A percentile compares a stretch with the other conserved stretches of the same genome.
Evolutionary conservation across 108 stramenopile species (phyloP).

Genomic region (Cyclotella cryptica): DNA sequence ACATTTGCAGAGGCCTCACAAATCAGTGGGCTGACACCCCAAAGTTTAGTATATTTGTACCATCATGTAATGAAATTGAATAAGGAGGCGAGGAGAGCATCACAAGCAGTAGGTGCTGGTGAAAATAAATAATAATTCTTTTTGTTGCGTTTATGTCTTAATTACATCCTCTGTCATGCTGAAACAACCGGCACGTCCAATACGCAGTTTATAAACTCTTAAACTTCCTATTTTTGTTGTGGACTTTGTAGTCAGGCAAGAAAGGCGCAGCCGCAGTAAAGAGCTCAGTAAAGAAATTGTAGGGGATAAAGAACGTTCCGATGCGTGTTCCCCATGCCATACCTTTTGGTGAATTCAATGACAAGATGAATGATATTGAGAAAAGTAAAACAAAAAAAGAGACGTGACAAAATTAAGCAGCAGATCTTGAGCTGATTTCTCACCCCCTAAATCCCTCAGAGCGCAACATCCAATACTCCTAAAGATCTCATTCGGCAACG

Average conservation of each 20-base stretch:
- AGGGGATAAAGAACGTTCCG: constrained; percentile 91
- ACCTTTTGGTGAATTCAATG: constrained; percentile 18
- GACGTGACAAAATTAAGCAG: background rate
- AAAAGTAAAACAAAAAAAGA: background rate
- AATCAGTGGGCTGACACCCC: constrained; percentile 95
- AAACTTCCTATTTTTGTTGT: constrained; percentile 68
- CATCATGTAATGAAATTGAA: constrained; percentile 84
- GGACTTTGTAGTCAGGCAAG: constrained; percentile 91
- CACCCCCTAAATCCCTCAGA: constrained; percentile 85
- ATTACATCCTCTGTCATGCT: too few relatives aligned
- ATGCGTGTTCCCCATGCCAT: constrained; percentile 88
- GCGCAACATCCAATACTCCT: constrained; percentile 92
- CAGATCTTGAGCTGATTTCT: constrained; percentile 12
- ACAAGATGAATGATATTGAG: background rate
- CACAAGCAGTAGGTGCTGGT: constrained; percentile 19
- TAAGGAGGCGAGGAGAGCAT: constrained; percentile 61
- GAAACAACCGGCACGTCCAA: too few relatives aligned
- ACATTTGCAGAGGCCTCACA: constrained; percentile 95
- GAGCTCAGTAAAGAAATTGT: constrained; percentile 92
- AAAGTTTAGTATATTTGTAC: constrained; percentile 93
- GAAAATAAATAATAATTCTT: background rate
- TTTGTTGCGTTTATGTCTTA: background rate
- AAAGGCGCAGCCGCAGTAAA: constrained; percentile 88
- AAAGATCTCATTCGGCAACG: constrained; percentile 91
- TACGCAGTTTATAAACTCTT: constrained; percentile 31